Evolutionary conservation across 1,284 basidiomycete genomes (phyloP), one percentile per base, ranked within the genome.

Genomic region (Tylopilus orsonianus): DNA sequence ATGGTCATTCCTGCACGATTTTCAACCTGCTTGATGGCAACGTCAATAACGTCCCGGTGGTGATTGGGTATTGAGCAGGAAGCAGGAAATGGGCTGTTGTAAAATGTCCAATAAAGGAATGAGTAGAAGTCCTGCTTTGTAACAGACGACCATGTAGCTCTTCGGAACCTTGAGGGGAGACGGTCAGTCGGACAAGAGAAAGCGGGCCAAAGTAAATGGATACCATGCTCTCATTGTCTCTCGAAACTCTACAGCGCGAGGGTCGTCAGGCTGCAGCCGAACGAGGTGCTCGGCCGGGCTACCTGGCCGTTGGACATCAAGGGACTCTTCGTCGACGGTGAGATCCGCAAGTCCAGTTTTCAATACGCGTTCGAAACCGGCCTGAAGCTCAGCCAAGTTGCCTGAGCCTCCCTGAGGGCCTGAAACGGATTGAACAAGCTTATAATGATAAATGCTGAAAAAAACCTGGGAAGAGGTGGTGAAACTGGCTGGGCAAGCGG

Each of bases 71-170:
- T 60, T 18, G 68, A 50, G n/a, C 80, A 73, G 9, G 69, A 58
- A 9, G 75, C 62, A 16, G 81, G 79, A 36, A 89, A 73, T 19
- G 79, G 72, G 3, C 78, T 71, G 56, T 85, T 86, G 68, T 85
- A 94, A 56, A 89, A 83, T 12, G 81, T 78, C 93, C 93, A 96
- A 49, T 90, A 85, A 22, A 96, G 70, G 90, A 92, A 96, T 48
- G 80, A 73, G 36, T 76, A 75, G 48, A 93, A 73, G 61, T 93
- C 82, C 34, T 81, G 73, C 16, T 72, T 73, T 38, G 74, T 79
- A 46, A 96, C 79, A 9, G 77, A 73, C 0, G 86, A 85, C 88
- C 89, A 93, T 2, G 83, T 79, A 9, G 75, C 79, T 57, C 83
- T 81, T 55, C 79, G 70, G 68, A 94, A 91, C 91, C 90, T 67